Evolutionary conservation across 176 grass and related monocot genomes (phyloP).

Genomic region (Urochloa ruziziensis): DNA sequence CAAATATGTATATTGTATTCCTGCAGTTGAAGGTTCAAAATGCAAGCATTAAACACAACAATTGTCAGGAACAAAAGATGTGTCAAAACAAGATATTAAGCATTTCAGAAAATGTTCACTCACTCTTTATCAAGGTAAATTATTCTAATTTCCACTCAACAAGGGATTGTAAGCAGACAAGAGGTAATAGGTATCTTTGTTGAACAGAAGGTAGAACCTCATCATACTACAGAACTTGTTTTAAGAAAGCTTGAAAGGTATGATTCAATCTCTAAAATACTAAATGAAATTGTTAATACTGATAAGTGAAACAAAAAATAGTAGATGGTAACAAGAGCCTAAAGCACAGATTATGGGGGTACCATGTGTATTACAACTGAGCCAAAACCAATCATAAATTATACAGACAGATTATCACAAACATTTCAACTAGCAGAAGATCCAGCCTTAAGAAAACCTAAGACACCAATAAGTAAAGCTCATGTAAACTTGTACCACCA

Average conservation of each 20-base stretch:
- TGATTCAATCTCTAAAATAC: background rate
- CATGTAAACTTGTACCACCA: too few relatives aligned
- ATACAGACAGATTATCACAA: background rate
- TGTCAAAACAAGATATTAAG: too few relatives aligned
- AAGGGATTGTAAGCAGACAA: too few relatives aligned
- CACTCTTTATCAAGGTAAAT: too few relatives aligned
- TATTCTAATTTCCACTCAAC: too few relatives aligned
- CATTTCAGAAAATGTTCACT: too few relatives aligned
- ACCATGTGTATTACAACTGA: background rate
- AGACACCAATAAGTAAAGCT: background rate
- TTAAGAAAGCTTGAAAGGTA: too few relatives aligned
- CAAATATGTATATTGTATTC: background rate
- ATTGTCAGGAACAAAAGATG: too few relatives aligned
- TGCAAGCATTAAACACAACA: background rate
- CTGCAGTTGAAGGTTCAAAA: background rate
- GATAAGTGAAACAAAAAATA: background rate
- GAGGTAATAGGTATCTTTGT: too few relatives aligned
- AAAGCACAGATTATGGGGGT: background rate
- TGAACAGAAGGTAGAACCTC: too few relatives aligned
- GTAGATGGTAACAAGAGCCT: background rate
- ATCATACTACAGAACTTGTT: too few relatives aligned
- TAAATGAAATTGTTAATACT: background rate
- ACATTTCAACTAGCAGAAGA: background rate
- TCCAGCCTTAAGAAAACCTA: background rate
- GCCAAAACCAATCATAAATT: background rate